Evolutionary conservation across 345 rosid genomes (phyloP), one percentile per base, ranked within the genome.

Genomic region (Populus simonii): DNA sequence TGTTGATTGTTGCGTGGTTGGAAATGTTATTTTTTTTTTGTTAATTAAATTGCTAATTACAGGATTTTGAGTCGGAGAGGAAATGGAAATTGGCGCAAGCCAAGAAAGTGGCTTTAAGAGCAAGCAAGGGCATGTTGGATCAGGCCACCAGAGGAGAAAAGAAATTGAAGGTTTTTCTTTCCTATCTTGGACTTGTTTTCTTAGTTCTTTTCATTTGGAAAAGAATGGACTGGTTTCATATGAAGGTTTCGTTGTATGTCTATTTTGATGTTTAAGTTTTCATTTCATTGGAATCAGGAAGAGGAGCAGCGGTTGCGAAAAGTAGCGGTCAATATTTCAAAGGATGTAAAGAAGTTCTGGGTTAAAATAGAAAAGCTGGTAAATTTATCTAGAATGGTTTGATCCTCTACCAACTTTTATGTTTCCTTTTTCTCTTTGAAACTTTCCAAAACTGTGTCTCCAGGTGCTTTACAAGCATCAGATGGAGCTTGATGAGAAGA

Each of bases 11-110:
- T 59, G 63, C 63, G 23, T 59, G n/a, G 27, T n/a, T 59, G 27
- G 23, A 57, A 57, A n/a, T 57, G 4, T 22, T 8, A 23, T 43
- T 74, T 55, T 79, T 68, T 11, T 45, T 63, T 31, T 88, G 73
- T 84, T 86, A 68, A 89, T 49, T 41, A 59, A 70, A 74, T 72
- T 76, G 75, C 22, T 77, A n/a, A 71, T 74, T 66, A 75, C 90
- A 96, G 99, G 99, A 96, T 79, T 96, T 96, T 77, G 97, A 92
- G 91, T 87, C 97, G 45, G 99, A 96, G 89, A 90, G 99, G 86
- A 96, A 96, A 82, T 96, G 99, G 99, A 96, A 96, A 86, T 78
- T 96, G 86, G 84, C 91, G 72, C 98, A 91, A 81, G 99, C 99
- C 6, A 96, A 94, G 87, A 96, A 82, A 85, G 98, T 92, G 84